Conservation (phyloP, 306 rosid genomes). For the Medicago ruthenica region DNA sequence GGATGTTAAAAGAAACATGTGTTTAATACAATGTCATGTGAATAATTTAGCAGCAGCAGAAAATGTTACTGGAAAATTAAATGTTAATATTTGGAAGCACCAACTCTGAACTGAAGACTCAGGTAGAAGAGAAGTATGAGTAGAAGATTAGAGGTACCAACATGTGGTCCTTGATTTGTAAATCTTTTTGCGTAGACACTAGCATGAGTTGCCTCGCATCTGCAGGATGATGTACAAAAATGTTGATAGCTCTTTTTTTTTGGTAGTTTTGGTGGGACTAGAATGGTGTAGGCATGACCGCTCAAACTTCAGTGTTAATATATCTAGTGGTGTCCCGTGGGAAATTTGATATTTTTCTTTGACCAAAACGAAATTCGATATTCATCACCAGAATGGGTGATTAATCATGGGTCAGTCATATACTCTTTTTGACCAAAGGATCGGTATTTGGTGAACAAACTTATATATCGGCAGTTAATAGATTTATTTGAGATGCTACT, state of each 20-base stretch:
- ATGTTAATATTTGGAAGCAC: constrained; percentile 31
- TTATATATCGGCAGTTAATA: background rate
- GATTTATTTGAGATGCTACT: background rate
- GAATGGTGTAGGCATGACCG: background rate
- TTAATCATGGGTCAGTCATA: background rate
- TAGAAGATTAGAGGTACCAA: background rate
- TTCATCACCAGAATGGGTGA: constrained; percentile 2
- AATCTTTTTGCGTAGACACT: background rate
- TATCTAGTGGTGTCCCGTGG: background rate
- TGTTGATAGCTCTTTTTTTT: background rate
- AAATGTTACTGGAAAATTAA: constrained; percentile 7
- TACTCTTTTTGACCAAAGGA: background rate
- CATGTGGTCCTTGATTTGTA: constrained; percentile 45
- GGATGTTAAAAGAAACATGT: constrained; percentile 39
- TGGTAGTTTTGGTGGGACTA: constrained; percentile 21
- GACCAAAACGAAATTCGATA: background rate
- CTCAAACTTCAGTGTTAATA: constrained; percentile 27
- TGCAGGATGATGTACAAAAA: constrained; percentile 14
- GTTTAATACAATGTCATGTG: constrained; percentile 34
- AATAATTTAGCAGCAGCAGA: constrained; percentile 39
- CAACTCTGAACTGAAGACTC: background rate
- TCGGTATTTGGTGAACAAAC: background rate
- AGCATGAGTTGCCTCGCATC: background rate
- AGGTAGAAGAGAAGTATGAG: constrained; percentile 18
- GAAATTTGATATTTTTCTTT: background rate